Base-by-base conservation (phyloP, 78 protist genomes). In the Isochrysis galbana region DNA sequence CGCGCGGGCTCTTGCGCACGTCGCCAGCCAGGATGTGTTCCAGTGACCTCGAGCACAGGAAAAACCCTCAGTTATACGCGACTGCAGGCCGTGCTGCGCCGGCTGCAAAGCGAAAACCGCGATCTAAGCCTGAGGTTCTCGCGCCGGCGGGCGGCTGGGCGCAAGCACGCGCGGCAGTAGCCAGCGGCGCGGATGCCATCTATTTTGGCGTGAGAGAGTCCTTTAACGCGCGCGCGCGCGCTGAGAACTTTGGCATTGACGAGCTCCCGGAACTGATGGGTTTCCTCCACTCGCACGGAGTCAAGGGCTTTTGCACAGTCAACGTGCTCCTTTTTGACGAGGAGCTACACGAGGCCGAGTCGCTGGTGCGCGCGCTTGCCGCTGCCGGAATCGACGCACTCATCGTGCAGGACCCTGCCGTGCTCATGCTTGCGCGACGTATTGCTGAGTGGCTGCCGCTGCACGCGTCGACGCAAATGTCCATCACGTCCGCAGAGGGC, bases 61-160 rank as follows among this genome's bases (percentile, higher is more conserved):
- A n/a, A n/a, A n/a, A n/a, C n/a, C n/a, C n/a, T n/a, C n/a, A n/a
- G n/a, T n/a, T n/a, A n/a, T n/a, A n/a, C n/a, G n/a, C n/a, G n/a
- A n/a, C n/a, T n/a, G n/a, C n/a, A n/a, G n/a, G n/a, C n/a, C n/a
- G n/a, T n/a, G n/a, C n/a, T n/a, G n/a, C n/a, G n/a, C n/a, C n/a
- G n/a, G n/a, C n/a, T n/a, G n/a, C n/a, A n/a, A n/a, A n/a, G n/a
- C n/a, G n/a, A n/a, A n/a, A n/a, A n/a, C n/a, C n/a, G n/a, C n/a
- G n/a, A n/a, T n/a, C n/a, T n/a, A 51, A 51, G 61, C 92, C 93
- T 14, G 41, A 42, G 72, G 41, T 91, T 29, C 78, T 91, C 46
- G 87, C 93, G n/a, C 93, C 93, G 14, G 93, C 87, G 25, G 93
- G 93, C 29, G 93, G 93, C 29, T 91, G 93, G 93, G 61, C 87